Conservation (phyloP, 2,329 filamentous ascomycete genomes). For the Claviceps humidiphila region DNA sequence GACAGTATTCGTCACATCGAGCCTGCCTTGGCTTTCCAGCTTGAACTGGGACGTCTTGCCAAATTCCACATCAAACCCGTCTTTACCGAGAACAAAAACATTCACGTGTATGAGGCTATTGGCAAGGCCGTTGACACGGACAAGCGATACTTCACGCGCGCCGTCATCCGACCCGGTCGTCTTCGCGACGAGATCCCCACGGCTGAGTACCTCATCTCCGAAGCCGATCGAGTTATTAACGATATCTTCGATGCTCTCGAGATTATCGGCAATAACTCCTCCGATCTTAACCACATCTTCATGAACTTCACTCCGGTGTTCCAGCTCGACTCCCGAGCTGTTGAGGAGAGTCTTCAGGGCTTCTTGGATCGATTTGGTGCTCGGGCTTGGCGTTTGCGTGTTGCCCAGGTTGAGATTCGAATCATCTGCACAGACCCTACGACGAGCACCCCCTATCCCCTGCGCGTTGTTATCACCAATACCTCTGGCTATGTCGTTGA, state of each 20-base stretch:
- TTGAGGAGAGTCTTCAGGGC: conserved; percentile 83
- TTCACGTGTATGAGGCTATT: conserved; percentile 94
- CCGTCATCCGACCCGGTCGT: conserved; percentile 84
- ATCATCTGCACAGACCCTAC: conserved; percentile 89
- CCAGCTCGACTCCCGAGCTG: conserved; percentile 76
- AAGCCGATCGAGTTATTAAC: conserved; percentile 91
- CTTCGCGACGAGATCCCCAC: conserved; percentile 95
- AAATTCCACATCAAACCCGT: conserved; percentile 98
- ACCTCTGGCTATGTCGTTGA: conserved; percentile 96
- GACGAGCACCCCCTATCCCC: conserved; percentile 75
- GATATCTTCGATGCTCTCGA: conserved; percentile 96
- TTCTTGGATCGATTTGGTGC: conserved; percentile 95
- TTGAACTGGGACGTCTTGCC: conserved; percentile 82
- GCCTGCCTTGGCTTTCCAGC: conserved; percentile 94
- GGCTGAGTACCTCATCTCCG: conserved; percentile 95
- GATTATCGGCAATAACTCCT: conserved; percentile 98
- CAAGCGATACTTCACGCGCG: conserved; percentile 97
- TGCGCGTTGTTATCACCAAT: conserved; percentile 95
- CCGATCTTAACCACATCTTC: conserved; percentile 98
- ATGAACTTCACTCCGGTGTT: conserved; percentile 99
- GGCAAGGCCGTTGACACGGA: conserved; percentile 92
- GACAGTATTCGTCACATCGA: conserved; percentile 94
- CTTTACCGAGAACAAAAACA: conserved; percentile 98
- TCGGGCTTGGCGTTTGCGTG: conserved; percentile 89
- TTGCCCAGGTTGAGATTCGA: conserved; percentile 93